phyloP scores from a whole-genome alignment of 2,329 filamentous ascomycete species.

The Aspergillus pseudotamarii region DNA sequence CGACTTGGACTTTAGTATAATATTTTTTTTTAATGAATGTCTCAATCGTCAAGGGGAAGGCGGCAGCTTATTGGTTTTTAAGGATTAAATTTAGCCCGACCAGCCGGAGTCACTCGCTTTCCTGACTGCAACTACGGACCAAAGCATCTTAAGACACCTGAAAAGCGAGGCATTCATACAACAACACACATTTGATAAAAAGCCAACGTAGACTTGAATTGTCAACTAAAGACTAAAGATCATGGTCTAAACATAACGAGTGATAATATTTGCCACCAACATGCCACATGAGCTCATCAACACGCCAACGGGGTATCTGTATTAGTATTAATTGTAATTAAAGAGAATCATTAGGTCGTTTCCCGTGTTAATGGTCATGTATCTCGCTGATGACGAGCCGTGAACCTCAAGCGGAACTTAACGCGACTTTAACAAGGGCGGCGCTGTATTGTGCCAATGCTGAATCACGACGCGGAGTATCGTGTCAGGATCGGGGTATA shows the following conservation, averaged over 20 bases:
- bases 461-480: background rate
- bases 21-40: background rate
- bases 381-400: constrained; percentile 1
- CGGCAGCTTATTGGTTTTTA: constrained; percentile 11
- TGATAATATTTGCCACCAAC: background rate
- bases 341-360: constrained; percentile 12
- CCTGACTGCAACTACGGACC: background rate
- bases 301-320: constrained; percentile 15
- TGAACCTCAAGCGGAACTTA: background rate
- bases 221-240: background rate
- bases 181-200: background rate
- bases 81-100: background rate
- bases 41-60: constrained; percentile 23
- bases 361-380: constrained; percentile 8
- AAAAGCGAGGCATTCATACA: background rate
- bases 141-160: background rate
- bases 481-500: background rate
- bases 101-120: background rate
- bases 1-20: background rate
- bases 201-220: background rate
- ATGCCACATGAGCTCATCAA: constrained; percentile 10
- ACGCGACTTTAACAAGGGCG: background rate
- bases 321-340: constrained; percentile 1
- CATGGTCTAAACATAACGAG: constrained; percentile 4
- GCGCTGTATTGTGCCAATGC: background rate